Percentiles rank a stretch among this genome's conserved stretches.
These are phyloP conservation scores for Scedosporium apiospermum DNA, from an alignment of 2,329 filamentous ascomycete species.

Conservation along the genomic window DNA sequence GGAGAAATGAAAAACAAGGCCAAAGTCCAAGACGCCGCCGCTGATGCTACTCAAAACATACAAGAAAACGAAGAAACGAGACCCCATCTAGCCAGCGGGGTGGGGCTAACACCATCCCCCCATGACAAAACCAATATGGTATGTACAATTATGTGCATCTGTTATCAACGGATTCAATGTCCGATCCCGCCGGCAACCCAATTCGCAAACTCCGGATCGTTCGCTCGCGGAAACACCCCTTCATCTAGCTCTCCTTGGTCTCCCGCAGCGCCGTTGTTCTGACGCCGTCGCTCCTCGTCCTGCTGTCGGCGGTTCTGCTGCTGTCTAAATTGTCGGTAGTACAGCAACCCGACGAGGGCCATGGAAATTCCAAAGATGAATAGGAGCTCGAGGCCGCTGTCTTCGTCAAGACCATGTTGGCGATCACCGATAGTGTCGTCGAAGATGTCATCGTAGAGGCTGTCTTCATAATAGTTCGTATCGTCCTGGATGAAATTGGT, in stretches of 20 bases:
- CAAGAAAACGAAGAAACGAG: not conserved
- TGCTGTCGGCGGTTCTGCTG: constrained; percentile 31
- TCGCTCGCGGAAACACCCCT: constrained; percentile 41
- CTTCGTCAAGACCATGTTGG: constrained; percentile 59
- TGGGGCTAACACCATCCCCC: too few species aligned
- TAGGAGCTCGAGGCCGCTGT: constrained; percentile 74
- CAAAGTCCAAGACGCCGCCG: not conserved
- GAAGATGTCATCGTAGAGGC: constrained; percentile 43
- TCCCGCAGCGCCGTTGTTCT: constrained; percentile 6
- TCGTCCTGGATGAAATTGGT: constrained; percentile 72
- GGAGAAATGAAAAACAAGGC: not conserved
- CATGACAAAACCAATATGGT: not conserved
- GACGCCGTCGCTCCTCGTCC: not conserved
- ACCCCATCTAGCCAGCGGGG: too few species aligned
- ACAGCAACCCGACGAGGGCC: constrained; percentile 67
- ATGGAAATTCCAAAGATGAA: constrained; percentile 72
- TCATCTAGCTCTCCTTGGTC: constrained; percentile 12
- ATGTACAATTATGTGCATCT: not conserved
- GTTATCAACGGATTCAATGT: constrained; percentile 30
- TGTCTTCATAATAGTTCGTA: constrained; percentile 52
- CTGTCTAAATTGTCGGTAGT: constrained; percentile 67
- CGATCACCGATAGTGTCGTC: constrained; percentile 47
- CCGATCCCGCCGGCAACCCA: constrained; percentile 58
- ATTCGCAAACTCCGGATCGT: constrained; percentile 57
- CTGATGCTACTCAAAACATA: constrained; percentile 1